Base-by-base conservation (phyloP, 139 green algal genomes). In the Chlamydomonas sphaeroides region DNA sequence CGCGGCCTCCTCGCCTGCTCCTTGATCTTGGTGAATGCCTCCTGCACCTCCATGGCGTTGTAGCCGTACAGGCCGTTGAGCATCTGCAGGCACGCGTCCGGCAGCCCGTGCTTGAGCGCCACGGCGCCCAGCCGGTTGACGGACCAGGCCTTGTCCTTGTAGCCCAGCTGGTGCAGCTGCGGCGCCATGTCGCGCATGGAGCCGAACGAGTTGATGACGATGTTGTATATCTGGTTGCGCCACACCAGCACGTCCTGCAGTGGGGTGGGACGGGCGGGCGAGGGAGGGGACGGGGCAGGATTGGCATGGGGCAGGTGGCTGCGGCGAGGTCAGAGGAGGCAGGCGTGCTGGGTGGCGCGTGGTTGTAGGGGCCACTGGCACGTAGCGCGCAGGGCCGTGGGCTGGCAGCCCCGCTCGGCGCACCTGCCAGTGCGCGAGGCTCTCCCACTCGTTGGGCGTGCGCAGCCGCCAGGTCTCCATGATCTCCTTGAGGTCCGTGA, bases 201-300 rank as follows among this genome's bases (percentile, higher is more conserved):
- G 59, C 84, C 94, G 83, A 98, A 97, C 21, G 95, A 91, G 26
- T 88, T 92, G 86, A 99, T 99, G 67, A 99, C 91, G 48, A 93
- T 92, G 87, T 98, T 97, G 95, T 99, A 98, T 65, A 99, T 95
- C 83, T 97, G 91, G 87, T 98, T 98, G 77, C 97, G 94, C 97
- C 97, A 99, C 83, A 95, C 84, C 75, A 99, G 89, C 67, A 99
- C 80, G 83, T 99, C 93, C 62, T 53, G 45, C 11, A n/a, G n/a
- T n/a, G n/a, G n/a, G n/a, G n/a, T n/a, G n/a, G n/a, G n/a, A n/a
- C n/a, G n/a, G n/a, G n/a, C n/a, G n/a, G n/a, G n/a, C n/a, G n/a
- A n/a, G n/a, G n/a, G n/a, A n/a, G n/a, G n/a, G n/a, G n/a, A n/a
- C n/a, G n/a, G n/a, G n/a, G n/a, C n/a, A n/a, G n/a, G n/a, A n/a